These are phyloP conservation scores for Pseudomassariella vexata DNA, from an alignment of 2,329 filamentous ascomycete species.

Conservation along the genomic window DNA sequence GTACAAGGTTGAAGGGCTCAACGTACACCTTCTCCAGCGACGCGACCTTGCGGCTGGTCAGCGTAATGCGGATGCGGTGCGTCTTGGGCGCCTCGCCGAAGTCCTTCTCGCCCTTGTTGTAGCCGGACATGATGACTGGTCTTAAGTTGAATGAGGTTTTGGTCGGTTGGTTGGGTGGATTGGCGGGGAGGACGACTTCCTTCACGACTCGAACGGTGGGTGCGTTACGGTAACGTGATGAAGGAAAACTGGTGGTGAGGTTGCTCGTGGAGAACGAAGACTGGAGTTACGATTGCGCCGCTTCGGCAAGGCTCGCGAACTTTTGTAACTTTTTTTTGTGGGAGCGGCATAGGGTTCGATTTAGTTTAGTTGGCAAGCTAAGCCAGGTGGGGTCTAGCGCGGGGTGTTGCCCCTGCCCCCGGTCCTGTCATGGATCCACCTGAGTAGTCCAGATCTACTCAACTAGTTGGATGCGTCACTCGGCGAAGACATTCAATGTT, in stretches of 20 bases:
- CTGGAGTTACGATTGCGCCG: too few species aligned
- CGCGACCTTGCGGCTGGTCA: constrained; percentile 90
- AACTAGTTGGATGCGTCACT: too few species aligned
- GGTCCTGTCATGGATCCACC: too few species aligned
- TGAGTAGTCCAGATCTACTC: too few species aligned
- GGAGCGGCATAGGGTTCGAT: too few species aligned
- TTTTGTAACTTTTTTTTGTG: constrained; percentile 4
- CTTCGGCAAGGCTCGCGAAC: constrained; percentile 1
- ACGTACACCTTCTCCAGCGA: constrained; percentile 97
- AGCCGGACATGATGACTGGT: constrained; percentile 80
- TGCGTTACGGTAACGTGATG: constrained; percentile 76
- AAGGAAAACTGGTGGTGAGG: too few species aligned
- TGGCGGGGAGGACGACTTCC: constrained; percentile 29
- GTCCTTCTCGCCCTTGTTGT: constrained; percentile 93
- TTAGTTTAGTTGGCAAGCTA: too few species aligned
- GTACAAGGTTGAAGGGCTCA: constrained; percentile 98
- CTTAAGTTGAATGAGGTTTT: constrained; percentile 40
- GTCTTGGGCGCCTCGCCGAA: constrained; percentile 67
- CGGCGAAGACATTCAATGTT: too few species aligned
- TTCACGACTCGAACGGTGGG: constrained; percentile 74
- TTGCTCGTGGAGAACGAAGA: too few species aligned
- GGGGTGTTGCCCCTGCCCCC: too few species aligned
- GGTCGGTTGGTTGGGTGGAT: constrained; percentile 10
- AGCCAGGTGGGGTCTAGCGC: too few species aligned
- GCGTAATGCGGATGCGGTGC: constrained; percentile 70